Percentiles rank a stretch among this genome's conserved stretches.
These are phyloP conservation scores for Cymbidium sinense DNA, from an alignment of 106 monocot genomes.

Conservation along the genomic window DNA sequence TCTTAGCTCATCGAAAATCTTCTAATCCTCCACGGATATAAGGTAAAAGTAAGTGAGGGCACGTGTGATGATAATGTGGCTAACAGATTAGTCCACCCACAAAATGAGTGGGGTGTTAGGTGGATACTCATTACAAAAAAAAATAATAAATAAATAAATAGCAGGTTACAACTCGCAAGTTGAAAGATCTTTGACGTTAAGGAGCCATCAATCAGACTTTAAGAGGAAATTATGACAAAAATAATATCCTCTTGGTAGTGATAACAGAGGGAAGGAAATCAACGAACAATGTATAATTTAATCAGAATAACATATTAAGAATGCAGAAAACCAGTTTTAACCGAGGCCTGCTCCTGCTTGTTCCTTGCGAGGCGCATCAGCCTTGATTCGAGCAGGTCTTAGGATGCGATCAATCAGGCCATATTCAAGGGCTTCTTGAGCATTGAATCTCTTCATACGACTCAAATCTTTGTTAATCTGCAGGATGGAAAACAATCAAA, in stretches of 20 bases:
- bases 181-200: neutral
- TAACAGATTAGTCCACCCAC: too few relatives aligned
- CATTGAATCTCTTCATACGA: conserved; percentile 69
- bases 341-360: conserved; percentile 48
- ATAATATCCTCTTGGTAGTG: neutral
- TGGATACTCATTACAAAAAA: too few relatives aligned
- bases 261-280: neutral
- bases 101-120: too few relatives aligned
- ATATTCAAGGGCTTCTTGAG: conserved; percentile 84
- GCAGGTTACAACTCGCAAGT: too few relatives aligned
- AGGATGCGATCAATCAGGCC: conserved; percentile 81
- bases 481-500: conserved; percentile 1
- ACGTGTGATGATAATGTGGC: too few relatives aligned
- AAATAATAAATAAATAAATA: too few relatives aligned
- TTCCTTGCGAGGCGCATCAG: conserved; percentile 61
- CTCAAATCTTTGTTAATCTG: conserved; percentile 81
- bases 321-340: conserved; percentile 5
- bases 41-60: too few relatives aligned
- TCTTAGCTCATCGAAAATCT: too few relatives aligned
- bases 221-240: neutral
- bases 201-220: neutral
- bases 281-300: neutral
- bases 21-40: too few relatives aligned
- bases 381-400: conserved; percentile 62
- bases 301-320: neutral